Conservation (phyloP, 2,329 filamentous ascomycete genomes). For the Calonectria pteridis region DNA sequence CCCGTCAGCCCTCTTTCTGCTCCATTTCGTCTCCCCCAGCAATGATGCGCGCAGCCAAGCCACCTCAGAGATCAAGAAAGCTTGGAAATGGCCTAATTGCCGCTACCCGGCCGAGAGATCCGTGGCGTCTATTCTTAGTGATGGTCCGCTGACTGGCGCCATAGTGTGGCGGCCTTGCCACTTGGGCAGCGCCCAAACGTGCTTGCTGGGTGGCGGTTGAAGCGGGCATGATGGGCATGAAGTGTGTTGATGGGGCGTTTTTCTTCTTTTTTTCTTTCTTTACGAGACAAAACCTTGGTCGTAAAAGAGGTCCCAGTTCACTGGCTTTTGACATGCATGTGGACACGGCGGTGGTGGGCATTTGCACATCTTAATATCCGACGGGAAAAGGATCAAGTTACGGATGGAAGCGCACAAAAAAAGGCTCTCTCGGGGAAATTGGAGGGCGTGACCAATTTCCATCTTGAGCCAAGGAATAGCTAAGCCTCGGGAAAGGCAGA, state of each 20-base stretch:
- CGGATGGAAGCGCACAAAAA: background rate
- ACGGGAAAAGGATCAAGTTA: background rate
- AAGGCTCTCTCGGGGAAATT: background rate
- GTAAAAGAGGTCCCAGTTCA: background rate
- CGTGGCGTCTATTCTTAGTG: background rate
- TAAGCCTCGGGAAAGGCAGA: constrained; percentile 8
- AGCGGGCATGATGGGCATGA: too few relatives aligned
- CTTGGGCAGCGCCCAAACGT: background rate
- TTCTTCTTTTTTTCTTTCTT: too few relatives aligned
- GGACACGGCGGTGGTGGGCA: background rate
- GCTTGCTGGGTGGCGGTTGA: too few relatives aligned
- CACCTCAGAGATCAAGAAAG: background rate
- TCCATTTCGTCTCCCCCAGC: background rate
- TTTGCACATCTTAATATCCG: background rate
- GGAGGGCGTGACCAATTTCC: constrained; percentile 5
- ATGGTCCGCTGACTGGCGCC: background rate
- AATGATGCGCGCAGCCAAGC: background rate
- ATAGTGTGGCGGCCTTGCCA: background rate
- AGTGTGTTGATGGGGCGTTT: too few relatives aligned
- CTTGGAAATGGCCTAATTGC: background rate
- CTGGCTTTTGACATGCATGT: background rate
- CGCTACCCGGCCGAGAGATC: background rate
- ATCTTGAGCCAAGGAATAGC: background rate
- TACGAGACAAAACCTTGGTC: background rate
- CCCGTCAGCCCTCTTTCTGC: background rate